Percentiles rank a stretch among this genome's conserved stretches.
phyloP scores from a whole-genome alignment of 192 early-diverging fungal species.

The Tieghemiomyces parasiticus region DNA sequence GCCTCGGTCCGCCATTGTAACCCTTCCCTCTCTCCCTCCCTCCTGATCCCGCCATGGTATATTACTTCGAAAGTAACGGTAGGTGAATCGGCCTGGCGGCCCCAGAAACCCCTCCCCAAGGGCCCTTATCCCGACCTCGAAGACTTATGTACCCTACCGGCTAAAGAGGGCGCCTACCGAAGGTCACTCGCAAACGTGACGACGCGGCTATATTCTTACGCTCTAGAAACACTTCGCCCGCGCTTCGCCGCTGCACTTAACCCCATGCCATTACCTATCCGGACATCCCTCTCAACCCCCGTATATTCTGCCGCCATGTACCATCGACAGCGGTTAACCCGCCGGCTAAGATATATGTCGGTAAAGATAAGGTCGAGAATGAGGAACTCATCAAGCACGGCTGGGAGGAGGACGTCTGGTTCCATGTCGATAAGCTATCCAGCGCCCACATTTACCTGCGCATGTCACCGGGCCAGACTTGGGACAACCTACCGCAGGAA shows the following conservation, averaged over 20 bases:
- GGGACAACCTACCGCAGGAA: constrained; percentile 61
- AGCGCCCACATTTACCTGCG: constrained; percentile 96
- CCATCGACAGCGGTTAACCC: constrained; percentile 53
- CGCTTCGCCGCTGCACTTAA: too few species aligned
- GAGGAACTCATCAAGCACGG: constrained; percentile 92
- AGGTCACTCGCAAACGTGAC: too few species aligned
- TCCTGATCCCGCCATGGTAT: not conserved
- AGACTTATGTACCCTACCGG: too few species aligned
- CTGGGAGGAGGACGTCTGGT: constrained; percentile 87
- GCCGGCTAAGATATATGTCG: constrained; percentile 84
- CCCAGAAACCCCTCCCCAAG: too few species aligned
- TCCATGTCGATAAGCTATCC: constrained; percentile 95
- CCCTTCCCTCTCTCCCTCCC: not conserved
- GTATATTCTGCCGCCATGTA: too few species aligned
- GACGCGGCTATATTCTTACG: too few species aligned
- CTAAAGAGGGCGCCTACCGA: too few species aligned
- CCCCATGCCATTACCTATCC: too few species aligned
- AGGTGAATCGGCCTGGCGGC: too few species aligned
- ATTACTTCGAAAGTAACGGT: not conserved
- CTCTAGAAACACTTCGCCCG: too few species aligned
- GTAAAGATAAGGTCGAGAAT: constrained; percentile 98
- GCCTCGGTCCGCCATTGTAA: not conserved
- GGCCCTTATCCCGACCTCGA: too few species aligned
- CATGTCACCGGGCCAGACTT: constrained; percentile 43
- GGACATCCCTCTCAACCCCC: too few species aligned